These are phyloP conservation scores for Scytalidium lignicola DNA, from an alignment of 2,329 filamentous ascomycete species.

Conservation along the genomic window DNA sequence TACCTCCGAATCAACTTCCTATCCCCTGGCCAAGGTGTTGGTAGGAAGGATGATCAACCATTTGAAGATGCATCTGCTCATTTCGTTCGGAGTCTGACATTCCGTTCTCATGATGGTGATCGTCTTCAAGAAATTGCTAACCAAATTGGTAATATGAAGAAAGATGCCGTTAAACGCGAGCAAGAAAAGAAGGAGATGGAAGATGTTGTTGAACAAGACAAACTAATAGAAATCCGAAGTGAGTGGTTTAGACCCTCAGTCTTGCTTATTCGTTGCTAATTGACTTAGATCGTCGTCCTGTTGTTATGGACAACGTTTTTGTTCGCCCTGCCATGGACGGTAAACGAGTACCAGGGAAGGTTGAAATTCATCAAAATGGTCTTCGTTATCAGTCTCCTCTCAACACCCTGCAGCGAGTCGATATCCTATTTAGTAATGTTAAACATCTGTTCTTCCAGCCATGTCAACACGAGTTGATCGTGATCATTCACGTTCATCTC, in stretches of 20 bases:
- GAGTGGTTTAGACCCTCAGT: constrained; percentile 31
- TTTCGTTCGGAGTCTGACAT: constrained; percentile 92
- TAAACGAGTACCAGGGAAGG: constrained; percentile 90
- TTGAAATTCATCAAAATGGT: constrained; percentile 99
- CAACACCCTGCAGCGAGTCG: constrained; percentile 76
- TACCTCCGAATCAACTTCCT: constrained; percentile 96
- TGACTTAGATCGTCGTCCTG: constrained; percentile 73
- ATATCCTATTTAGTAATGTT: constrained; percentile 96
- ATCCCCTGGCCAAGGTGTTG: constrained; percentile 94
- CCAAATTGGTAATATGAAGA: constrained; percentile 95
- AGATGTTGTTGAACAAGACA: constrained; percentile 97
- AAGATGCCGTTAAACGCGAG: constrained; percentile 83
- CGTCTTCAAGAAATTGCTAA: constrained; percentile 87
- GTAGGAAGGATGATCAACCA: constrained; percentile 93
- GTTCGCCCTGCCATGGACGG: constrained; percentile 93
- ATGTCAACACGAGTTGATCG: constrained; percentile 91
- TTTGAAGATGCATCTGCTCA: constrained; percentile 96
- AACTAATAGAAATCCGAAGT: constrained; percentile 91
- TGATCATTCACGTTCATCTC: constrained; percentile 95
- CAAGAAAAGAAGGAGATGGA: constrained; percentile 99
- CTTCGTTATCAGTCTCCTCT: constrained; percentile 85
- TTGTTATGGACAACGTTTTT: constrained; percentile 89
- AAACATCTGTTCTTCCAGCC: constrained; percentile 99
- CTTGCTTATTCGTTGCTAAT: constrained; percentile 34
- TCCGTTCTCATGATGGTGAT: constrained; percentile 83